Evolutionary conservation across 192 early-diverging fungal genomes (phyloP).

Genomic region (Spizellomyces sp.): DNA sequence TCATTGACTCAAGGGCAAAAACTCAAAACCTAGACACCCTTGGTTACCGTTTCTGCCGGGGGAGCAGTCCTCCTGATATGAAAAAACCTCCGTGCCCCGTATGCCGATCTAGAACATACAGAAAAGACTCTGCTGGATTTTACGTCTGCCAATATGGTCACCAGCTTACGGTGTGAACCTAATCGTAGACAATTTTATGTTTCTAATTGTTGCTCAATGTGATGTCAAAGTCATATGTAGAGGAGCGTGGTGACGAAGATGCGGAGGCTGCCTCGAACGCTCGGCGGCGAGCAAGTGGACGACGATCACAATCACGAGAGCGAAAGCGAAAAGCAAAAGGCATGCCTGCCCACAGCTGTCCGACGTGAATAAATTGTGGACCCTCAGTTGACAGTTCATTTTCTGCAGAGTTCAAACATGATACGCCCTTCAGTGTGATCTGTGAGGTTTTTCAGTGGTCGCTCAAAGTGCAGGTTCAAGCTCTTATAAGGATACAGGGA

Average conservation of each 20-base stretch:
- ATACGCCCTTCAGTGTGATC: slow-evolving; percentile 22
- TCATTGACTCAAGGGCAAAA: too few relatives aligned
- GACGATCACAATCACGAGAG: background rate
- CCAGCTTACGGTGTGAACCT: slow-evolving; percentile 21
- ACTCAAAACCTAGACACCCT: too few relatives aligned
- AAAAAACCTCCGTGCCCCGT: slow-evolving; percentile 32
- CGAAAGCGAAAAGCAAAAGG: background rate
- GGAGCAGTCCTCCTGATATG: too few relatives aligned
- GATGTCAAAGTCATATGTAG: slow-evolving; percentile 7
- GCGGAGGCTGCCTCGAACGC: slow-evolving; percentile 13
- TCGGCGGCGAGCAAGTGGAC: background rate
- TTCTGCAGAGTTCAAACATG: too few relatives aligned
- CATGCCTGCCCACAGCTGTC: background rate
- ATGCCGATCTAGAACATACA: slow-evolving; percentile 20
- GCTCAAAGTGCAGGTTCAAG: slow-evolving; percentile 12
- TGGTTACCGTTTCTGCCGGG: too few relatives aligned
- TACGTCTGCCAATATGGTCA: slow-evolving; percentile 32
- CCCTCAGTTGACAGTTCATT: too few relatives aligned
- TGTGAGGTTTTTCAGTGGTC: slow-evolving; percentile 29
- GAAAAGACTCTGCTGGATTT: slow-evolving; percentile 29
- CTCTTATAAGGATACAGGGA: slow-evolving; percentile 6
- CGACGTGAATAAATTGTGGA: too few relatives aligned
- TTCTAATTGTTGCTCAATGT: background rate
- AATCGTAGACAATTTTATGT: background rate
- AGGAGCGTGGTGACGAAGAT: slow-evolving; percentile 30